Evolutionary conservation across 257 asterid genomes (phyloP).

Genomic region (Vinca minor): DNA sequence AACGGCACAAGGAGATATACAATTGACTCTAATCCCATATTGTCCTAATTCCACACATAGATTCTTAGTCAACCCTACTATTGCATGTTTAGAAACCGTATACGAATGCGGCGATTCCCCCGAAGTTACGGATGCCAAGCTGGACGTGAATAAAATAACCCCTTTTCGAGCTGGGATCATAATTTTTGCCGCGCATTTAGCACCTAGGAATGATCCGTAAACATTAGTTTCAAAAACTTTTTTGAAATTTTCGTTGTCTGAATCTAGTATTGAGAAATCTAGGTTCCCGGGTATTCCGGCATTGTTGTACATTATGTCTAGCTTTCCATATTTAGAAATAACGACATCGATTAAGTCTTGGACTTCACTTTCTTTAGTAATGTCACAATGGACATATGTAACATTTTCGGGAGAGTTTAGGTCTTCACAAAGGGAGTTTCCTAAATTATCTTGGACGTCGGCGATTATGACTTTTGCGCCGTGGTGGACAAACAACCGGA

Average conservation of each 20-base stretch:
- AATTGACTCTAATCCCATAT: constrained; percentile 58
- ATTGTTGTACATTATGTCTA: constrained; percentile 77
- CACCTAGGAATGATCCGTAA: constrained; percentile 54
- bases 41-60: constrained; percentile 64
- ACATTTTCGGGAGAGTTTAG: constrained; percentile 25
- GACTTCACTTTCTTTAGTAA: constrained; percentile 42
- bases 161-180: constrained; percentile 73
- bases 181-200: constrained; percentile 61
- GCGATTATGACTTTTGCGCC: constrained; percentile 75
- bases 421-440: constrained; percentile 30
- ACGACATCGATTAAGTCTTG: constrained; percentile 31
- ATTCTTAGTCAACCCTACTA: constrained; percentile 61
- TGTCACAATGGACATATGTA: constrained; percentile 60
- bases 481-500: constrained; percentile 40
- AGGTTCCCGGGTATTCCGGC: constrained; percentile 60
- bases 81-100: constrained; percentile 57
- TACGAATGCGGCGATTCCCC: constrained; percentile 67
- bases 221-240: constrained; percentile 64
- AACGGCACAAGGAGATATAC: constrained; percentile 69
- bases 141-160: constrained; percentile 47
- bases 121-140: constrained; percentile 39
- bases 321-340: constrained; percentile 37
- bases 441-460: constrained; percentile 64
- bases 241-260: constrained; percentile 47
- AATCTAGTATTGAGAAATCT: constrained; percentile 40